Conservation (phyloP, 1,284 basidiomycete genomes). For the Malassezia equina region DNA sequence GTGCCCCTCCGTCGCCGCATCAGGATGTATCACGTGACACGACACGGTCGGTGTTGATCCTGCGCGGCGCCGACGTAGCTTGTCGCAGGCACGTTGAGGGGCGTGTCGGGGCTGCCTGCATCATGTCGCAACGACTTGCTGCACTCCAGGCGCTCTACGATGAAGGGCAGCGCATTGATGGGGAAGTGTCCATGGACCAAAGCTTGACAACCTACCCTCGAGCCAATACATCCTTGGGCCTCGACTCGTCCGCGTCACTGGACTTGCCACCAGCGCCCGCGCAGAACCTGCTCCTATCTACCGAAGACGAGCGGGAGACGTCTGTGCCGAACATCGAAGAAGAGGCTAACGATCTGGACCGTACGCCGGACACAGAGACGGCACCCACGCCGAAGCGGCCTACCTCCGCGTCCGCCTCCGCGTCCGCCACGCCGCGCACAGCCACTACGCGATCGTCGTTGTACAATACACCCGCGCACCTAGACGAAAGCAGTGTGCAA, state of each 20-base stretch:
- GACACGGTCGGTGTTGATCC: constrained; percentile 1
- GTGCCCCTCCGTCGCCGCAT: too few species aligned
- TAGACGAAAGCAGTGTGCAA: background rate
- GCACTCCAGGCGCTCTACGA: constrained; percentile 17
- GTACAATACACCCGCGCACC: background rate
- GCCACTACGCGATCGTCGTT: background rate
- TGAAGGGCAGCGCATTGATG: background rate
- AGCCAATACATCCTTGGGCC: background rate
- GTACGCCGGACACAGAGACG: background rate
- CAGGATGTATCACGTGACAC: background rate
- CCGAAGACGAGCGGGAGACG: background rate
- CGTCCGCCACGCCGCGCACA: constrained; percentile 2
- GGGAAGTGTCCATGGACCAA: constrained; percentile 12
- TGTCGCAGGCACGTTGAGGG: background rate
- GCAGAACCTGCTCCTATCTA: background rate
- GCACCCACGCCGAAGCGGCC: background rate
- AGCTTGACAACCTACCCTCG: constrained; percentile 3
- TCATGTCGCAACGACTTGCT: constrained; percentile 11
- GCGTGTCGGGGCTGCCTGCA: background rate
- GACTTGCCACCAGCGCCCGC: background rate
- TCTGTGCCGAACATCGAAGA: background rate
- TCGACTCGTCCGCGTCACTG: constrained; percentile 7
- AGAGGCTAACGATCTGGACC: background rate
- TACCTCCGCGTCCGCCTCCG: background rate
- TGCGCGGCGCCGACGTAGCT: background rate